Evolutionary conservation across 2,329 filamentous ascomycete genomes (phyloP).

Genomic region (Pestalotiopsis sp.): DNA sequence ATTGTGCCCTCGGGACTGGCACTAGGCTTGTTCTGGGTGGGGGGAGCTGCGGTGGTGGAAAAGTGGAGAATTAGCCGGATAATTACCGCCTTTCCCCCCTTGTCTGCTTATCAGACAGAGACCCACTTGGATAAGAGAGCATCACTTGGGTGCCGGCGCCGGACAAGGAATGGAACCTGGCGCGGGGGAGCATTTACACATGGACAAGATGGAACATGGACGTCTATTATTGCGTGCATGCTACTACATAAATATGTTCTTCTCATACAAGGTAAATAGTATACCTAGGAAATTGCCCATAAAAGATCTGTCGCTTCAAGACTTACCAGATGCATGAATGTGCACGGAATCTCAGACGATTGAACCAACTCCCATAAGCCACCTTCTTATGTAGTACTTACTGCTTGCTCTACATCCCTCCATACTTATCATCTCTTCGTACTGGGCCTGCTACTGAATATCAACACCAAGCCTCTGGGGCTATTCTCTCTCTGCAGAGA

Average conservation of each 20-base stretch:
- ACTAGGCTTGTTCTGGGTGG: constrained; percentile 20
- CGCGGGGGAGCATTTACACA: background rate
- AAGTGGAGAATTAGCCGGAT: constrained; percentile 12
- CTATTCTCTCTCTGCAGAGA: background rate
- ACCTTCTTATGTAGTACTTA: background rate
- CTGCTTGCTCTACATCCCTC: too few species aligned
- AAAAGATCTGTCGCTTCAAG: too few species aligned
- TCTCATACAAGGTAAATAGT: too few species aligned
- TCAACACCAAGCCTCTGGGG: too few species aligned
- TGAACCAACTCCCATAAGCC: background rate
- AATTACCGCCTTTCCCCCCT: constrained; percentile 2
- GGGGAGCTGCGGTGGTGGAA: background rate
- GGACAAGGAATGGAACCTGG: background rate
- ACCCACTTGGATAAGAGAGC: background rate
- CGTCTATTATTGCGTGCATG: too few species aligned
- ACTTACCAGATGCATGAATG: too few species aligned
- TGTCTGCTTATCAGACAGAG: background rate
- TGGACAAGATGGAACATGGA: too few species aligned
- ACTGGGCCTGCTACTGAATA: too few species aligned
- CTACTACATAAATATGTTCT: background rate
- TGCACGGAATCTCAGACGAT: too few species aligned
- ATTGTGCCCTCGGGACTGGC: constrained; percentile 28
- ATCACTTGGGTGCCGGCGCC: background rate
- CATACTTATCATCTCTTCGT: too few species aligned
- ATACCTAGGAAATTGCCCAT: too few species aligned